Percentiles rank a stretch among this genome's conserved stretches.
These are phyloP conservation scores for Pseudozyma hubeiensis DNA, from an alignment of 1,284 basidiomycete genomes.

Conservation along the genomic window DNA sequence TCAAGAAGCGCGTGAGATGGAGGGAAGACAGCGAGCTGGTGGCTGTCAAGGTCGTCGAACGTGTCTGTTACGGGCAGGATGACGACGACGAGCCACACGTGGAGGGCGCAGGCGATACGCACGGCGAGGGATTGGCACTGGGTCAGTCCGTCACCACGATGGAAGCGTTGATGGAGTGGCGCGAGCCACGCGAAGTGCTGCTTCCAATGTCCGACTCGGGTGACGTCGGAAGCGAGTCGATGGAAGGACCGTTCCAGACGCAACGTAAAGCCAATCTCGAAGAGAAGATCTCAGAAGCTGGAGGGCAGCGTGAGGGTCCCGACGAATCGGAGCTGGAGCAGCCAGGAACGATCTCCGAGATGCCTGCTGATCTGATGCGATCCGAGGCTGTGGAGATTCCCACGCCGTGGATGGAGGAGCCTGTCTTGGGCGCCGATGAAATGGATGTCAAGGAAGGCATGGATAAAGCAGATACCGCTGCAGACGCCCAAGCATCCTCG, in stretches of 20 bases:
- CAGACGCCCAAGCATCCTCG: neutral
- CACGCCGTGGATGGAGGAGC: conserved; percentile 18
- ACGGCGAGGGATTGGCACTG: conserved; percentile 55
- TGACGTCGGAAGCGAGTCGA: conserved; percentile 32
- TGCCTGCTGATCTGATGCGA: conserved; percentile 17
- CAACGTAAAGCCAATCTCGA: conserved; percentile 20
- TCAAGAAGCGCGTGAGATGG: conserved; percentile 53
- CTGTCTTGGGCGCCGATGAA: neutral
- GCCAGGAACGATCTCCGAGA: conserved; percentile 17
- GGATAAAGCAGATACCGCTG: neutral
- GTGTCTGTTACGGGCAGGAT: conserved; percentile 51
- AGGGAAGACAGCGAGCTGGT: conserved; percentile 53
- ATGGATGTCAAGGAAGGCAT: neutral
- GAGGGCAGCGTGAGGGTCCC: conserved; percentile 10
- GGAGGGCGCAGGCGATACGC: conserved; percentile 30
- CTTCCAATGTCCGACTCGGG: conserved; percentile 1
- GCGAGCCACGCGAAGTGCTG: conserved; percentile 22
- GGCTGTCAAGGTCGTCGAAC: conserved; percentile 51
- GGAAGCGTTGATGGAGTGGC: conserved; percentile 57
- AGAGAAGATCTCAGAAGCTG: conserved; percentile 6
- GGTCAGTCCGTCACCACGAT: conserved; percentile 50
- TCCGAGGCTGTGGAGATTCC: conserved; percentile 11
- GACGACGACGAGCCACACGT: conserved; percentile 6
- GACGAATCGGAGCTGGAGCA: conserved; percentile 29
- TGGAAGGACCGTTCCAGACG: conserved; percentile 41